Base-by-base conservation (phyloP, 2,329 filamentous ascomycete species). In the Aspergillus ibericus region DNA sequence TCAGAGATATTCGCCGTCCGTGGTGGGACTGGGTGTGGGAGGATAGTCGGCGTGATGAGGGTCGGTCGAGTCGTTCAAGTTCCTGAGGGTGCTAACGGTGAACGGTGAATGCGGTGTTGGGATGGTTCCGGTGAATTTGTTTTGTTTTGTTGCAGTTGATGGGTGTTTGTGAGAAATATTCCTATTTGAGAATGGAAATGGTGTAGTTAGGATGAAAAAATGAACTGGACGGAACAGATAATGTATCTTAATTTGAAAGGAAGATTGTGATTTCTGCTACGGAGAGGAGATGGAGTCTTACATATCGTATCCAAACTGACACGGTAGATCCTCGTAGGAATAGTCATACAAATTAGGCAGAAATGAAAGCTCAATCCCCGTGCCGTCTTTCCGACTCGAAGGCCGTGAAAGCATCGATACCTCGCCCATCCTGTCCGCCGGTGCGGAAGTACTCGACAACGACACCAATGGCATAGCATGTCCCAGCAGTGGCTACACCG, bases 381-480 rank as follows among this genome's bases (percentile, higher is more conserved):
- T 63, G 68, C 22, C 69, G 66, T 40, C 73, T 65, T 38, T 76
- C 75, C 29, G 70, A 71, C 58, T 76, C 74, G 60, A 76, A 75
- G 6, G 59, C 69, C 8, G 74, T 77, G 49, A 78, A 77, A 1
- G 66, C 76, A 52, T 75, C 70, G 20, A 74, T 70, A 2, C 76
- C 75, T 44, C 61, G 59, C 12, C 76, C 76, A 48, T 77, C 74
- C 38, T 68, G 38, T 0, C 76, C 76, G 5, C 76, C 76, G 12
- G 75, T 77, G 25, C 75, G 70, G 63, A 78, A 78, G 60, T 75
- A 78, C 61, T 79, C 76, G 10, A 60, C 65, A 4, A 76, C 69
- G 34, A 76, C 75, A 4, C 76, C 76, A 34, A 77, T 63, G 2
- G 75, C 75, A 65, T 79, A 79, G 56, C 73, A 78, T 5, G 74